phyloP scores from a whole-genome alignment of 192 early-diverging fungal genomes.

The Bifiguratus adelaidae region DNA sequence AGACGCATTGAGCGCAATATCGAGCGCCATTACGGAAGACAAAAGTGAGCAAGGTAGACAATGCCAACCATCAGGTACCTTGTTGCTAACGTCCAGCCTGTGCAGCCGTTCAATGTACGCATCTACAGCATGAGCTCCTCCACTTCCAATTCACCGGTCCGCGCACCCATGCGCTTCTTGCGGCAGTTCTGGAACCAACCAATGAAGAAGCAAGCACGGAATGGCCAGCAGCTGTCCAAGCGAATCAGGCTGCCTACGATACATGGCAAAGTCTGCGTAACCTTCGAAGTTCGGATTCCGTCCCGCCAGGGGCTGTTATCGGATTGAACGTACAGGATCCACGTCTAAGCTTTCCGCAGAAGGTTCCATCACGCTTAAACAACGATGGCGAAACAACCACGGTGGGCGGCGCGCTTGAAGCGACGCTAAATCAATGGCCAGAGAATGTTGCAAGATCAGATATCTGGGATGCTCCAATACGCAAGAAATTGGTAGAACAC shows the following conservation, averaged over 20 bases:
- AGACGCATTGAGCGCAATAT: conserved; percentile 23
- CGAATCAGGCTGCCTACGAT: too few species aligned
- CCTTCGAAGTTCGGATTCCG: conserved; percentile 59
- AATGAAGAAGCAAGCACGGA: not conserved
- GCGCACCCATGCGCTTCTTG: conserved; percentile 63
- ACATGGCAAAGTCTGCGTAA: too few species aligned
- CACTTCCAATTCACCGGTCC: conserved; percentile 88
- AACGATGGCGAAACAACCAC: too few species aligned
- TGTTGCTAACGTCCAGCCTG: too few species aligned
- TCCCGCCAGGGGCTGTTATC: conserved; percentile 73
- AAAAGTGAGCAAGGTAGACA: conserved; percentile 2
- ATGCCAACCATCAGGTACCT: too few species aligned
- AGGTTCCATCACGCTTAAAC: conserved; percentile 20
- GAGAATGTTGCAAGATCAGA: conserved; percentile 24
- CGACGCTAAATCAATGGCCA: conserved; percentile 49
- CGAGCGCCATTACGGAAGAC: conserved; percentile 9
- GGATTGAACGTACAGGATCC: conserved; percentile 80
- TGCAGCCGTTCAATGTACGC: too few species aligned
- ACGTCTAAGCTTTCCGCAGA: conserved; percentile 58
- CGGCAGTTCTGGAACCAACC: conserved; percentile 42
- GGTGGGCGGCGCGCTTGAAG: too few species aligned
- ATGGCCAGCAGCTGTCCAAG: not conserved
- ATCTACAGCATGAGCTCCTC: too few species aligned
- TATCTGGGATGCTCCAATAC: conserved; percentile 46
- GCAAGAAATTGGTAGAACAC: conserved; percentile 22